Conservation (phyloP, 2,329 filamentous ascomycete genomes). For the Cadophora malorum region DNA sequence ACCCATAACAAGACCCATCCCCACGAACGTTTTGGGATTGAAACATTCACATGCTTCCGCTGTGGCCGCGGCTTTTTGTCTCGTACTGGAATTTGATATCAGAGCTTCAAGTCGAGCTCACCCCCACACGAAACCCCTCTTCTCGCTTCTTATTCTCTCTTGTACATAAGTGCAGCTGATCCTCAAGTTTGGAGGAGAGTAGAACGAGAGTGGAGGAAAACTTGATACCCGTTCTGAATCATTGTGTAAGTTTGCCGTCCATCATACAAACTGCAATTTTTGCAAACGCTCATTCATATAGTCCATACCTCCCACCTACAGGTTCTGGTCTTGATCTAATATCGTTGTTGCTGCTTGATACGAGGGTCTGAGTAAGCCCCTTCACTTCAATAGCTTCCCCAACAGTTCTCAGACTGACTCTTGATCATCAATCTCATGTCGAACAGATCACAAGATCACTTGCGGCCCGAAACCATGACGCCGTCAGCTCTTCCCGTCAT, state of each 20-base stretch:
- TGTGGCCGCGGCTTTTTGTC: background rate
- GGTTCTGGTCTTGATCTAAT: background rate
- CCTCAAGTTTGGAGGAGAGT: background rate
- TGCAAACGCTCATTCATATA: background rate
- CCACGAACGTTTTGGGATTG: background rate
- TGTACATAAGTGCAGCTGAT: background rate
- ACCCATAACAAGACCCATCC: constrained; percentile 13
- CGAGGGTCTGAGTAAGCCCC: background rate
- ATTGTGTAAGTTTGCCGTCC: background rate
- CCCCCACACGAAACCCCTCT: background rate
- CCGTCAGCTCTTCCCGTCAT: constrained; percentile 26
- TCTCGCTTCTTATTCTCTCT: background rate
- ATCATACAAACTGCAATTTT: background rate
- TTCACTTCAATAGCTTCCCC: background rate
- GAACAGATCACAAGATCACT: background rate
- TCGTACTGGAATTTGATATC: background rate
- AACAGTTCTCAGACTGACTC: too few relatives aligned
- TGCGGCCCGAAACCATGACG: constrained; percentile 23
- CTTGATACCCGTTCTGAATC: background rate
- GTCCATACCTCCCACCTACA: background rate
- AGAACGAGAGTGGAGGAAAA: too few relatives aligned
- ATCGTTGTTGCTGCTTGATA: background rate
- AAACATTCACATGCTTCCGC: constrained; percentile 8
- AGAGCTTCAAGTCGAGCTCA: background rate
- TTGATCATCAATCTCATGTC: background rate